These are phyloP conservation scores for Wallacemonas sp. DNA, from an alignment of 208 protist species.

Conservation along the genomic window DNA sequence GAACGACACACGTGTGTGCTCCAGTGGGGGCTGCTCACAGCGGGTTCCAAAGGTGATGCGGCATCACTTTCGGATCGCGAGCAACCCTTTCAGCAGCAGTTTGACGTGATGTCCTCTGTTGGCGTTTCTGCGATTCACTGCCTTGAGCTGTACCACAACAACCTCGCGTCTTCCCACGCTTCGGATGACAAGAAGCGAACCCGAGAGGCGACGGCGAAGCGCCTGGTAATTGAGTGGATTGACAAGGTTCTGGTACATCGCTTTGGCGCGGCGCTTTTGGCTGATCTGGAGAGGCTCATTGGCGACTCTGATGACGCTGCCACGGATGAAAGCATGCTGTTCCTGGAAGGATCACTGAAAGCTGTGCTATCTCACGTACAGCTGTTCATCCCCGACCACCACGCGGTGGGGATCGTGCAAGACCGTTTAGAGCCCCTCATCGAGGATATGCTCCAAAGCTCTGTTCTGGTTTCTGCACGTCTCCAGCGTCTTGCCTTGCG, in stretches of 20 bases:
- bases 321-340: constrained; percentile 21
- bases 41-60: constrained; percentile 39
- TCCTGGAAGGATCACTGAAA: constrained; percentile 38
- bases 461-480: not conserved
- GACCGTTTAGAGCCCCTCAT: constrained; percentile 5
- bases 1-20: constrained; percentile 67
- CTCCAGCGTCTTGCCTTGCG: not conserved
- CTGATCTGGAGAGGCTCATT: constrained; percentile 19
- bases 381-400: constrained; percentile 1
- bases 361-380: constrained; percentile 16
- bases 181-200: constrained; percentile 24
- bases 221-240: constrained; percentile 26
- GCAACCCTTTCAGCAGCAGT: not conserved
- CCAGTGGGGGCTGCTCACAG: constrained; percentile 32
- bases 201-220: constrained; percentile 8
- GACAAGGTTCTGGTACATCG: constrained; percentile 4
- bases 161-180: not conserved
- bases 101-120: constrained; percentile 21
- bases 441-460: not conserved
- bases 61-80: not conserved
- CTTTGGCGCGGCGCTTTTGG: constrained; percentile 35
- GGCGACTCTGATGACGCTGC: constrained; percentile 16
- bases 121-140: constrained; percentile 21
- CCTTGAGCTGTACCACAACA: constrained; percentile 15
- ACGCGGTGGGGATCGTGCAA: not conserved